These are phyloP conservation scores for Acanthamoeba lugdunensis DNA, from an alignment of 208 protist genomes.

Conservation along the genomic window DNA sequence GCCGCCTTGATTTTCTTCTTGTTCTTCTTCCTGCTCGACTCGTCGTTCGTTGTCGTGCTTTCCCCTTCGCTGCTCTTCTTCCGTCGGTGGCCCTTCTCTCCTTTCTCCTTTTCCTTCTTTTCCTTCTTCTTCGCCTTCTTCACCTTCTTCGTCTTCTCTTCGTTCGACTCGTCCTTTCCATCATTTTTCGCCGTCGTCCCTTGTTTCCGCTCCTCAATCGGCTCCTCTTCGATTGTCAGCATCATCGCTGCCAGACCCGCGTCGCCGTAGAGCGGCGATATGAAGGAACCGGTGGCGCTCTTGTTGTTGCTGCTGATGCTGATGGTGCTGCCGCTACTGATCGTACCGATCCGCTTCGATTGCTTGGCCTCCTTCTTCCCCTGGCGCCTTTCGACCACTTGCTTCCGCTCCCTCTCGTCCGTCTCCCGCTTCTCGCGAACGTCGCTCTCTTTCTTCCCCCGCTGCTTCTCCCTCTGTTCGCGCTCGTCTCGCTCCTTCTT, in stretches of 20 bases:
- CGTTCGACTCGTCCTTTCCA: background rate
- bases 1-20: background rate
- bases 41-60: background rate
- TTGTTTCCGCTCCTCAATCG: background rate
- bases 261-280: constrained; percentile 2
- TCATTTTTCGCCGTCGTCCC: background rate
- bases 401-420: background rate
- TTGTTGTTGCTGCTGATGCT: background rate
- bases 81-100: background rate
- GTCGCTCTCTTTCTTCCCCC: background rate
- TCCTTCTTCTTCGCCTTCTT: background rate
- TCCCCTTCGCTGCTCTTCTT: background rate
- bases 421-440: background rate
- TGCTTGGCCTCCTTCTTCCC: background rate
- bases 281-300: background rate
- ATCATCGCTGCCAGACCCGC: background rate
- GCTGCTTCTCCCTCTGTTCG: background rate
- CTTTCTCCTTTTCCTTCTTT: background rate
- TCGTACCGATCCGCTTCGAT: background rate
- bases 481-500: background rate
- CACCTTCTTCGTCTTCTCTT: background rate
- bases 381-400: background rate
- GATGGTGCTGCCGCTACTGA: too few relatives aligned
- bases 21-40: background rate
- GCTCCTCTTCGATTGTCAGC: background rate